Percentiles rank a stretch among this genome's conserved stretches.
These are phyloP conservation scores for Phytophthora aleatoria DNA, from an alignment of 352 stramenopile species.

Conservation along the genomic window DNA sequence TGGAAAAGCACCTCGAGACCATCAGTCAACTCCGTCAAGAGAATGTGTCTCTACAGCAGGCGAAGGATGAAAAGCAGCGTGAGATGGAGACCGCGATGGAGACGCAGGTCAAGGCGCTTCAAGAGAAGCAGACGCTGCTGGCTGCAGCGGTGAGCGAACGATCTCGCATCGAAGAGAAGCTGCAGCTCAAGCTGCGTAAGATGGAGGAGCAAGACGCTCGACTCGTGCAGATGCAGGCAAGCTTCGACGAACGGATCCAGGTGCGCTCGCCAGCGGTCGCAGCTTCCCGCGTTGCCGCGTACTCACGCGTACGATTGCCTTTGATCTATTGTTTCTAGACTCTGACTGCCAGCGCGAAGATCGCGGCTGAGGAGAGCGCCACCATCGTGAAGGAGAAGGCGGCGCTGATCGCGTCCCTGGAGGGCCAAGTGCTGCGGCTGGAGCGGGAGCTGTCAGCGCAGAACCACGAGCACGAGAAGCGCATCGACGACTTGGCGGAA, in stretches of 20 bases:
- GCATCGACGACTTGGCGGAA: constrained; percentile 60
- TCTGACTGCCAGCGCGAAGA: constrained; percentile 33
- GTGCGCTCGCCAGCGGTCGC: constrained; percentile 19
- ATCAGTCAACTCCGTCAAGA: constrained; percentile 64
- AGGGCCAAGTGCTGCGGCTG: constrained; percentile 47
- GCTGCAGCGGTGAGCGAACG: constrained; percentile 38
- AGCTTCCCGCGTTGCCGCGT: not conserved
- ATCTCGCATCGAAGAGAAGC: constrained; percentile 49
- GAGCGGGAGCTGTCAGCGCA: constrained; percentile 48
- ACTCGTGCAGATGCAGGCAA: constrained; percentile 41
- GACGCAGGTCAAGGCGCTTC: constrained; percentile 47
- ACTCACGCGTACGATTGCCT: not conserved
- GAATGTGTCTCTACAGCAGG: constrained; percentile 55
- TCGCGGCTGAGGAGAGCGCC: constrained; percentile 35
- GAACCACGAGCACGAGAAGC: constrained; percentile 55
- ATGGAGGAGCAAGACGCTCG: constrained; percentile 46
- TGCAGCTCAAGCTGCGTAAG: constrained; percentile 41
- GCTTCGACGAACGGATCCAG: constrained; percentile 55
- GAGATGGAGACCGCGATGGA: constrained; percentile 40
- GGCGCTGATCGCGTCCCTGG: constrained; percentile 34
- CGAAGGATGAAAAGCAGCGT: constrained; percentile 39
- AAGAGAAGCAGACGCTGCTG: constrained; percentile 47
- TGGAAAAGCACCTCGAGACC: constrained; percentile 62
- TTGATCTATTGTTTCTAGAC: constrained; percentile 15
- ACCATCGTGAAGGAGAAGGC: constrained; percentile 39